Percentiles rank a stretch among this genome's conserved stretches.
Conservation (phyloP, 2,329 filamentous ascomycete genomes). For the Colletotrichum sp. region DNA sequence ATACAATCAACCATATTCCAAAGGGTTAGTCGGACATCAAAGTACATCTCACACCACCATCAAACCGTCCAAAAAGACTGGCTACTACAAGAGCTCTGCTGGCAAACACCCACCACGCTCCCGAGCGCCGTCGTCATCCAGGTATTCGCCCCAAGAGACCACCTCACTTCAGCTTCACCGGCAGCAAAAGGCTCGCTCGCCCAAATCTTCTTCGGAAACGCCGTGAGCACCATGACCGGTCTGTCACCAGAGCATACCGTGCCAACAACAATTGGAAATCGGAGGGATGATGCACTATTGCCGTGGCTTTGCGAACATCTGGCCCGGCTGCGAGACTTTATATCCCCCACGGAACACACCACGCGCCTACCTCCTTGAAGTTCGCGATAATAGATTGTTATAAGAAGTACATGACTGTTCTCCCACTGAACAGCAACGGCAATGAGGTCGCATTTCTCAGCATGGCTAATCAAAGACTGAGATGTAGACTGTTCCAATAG, state of each 20-base stretch:
- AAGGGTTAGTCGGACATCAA: rapidly evolving
- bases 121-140: rapidly evolving
- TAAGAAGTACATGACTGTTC: too few relatives aligned
- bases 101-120: rapidly evolving
- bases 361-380: background rate
- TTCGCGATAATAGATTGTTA: rapidly evolving
- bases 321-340: background rate
- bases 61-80: rapidly evolving
- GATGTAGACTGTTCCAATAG: too few relatives aligned
- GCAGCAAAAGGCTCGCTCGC: background rate
- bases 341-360: background rate
- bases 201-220: background rate
- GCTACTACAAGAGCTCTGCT: rapidly evolving
- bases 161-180: background rate
- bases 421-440: too few relatives aligned
- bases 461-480: too few relatives aligned
- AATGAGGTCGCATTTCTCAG: too few relatives aligned
- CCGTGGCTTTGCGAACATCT: background rate
- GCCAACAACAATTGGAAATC: rapidly evolving
- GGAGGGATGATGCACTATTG: rapidly evolving
- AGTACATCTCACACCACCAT: background rate
- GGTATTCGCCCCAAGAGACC: rapidly evolving
- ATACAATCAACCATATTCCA: rapidly evolving
- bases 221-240: rapidly evolving
- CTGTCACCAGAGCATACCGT: background rate